phyloP scores from a whole-genome alignment of 108 stramenopile genomes.

The Aurantiochytrium sp. region DNA sequence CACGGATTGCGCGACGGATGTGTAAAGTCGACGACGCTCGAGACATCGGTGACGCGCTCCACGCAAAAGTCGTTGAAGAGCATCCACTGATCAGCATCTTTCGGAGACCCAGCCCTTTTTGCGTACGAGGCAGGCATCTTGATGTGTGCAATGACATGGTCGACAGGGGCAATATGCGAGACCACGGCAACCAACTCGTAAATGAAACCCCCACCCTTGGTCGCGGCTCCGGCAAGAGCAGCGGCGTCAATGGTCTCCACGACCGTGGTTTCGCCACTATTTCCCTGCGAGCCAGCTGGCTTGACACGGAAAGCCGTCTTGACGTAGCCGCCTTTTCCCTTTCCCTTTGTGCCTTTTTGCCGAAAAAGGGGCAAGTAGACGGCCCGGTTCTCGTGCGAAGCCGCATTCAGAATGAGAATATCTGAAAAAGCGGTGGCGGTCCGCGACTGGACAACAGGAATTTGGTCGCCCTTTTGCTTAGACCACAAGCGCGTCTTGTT shows the following conservation, averaged over 20 bases:
- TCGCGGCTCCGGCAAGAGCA: neutral
- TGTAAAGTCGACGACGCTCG: constrained; percentile 68
- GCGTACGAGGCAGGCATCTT: neutral
- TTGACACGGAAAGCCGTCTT: neutral
- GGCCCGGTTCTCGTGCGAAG: neutral
- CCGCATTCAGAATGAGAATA: neutral
- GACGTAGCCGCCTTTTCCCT: neutral
- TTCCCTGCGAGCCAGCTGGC: neutral
- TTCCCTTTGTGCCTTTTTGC: neutral
- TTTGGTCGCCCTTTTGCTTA: neutral
- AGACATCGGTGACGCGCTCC: constrained; percentile 36
- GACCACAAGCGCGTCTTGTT: neutral
- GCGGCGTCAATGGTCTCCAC: neutral
- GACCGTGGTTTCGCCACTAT: neutral
- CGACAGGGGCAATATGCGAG: neutral
- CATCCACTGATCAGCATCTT: constrained; percentile 52
- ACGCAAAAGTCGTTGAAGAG: constrained; percentile 70
- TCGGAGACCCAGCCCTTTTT: neutral
- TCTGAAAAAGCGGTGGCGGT: neutral
- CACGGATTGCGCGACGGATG: constrained; percentile 67
- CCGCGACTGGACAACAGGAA: neutral
- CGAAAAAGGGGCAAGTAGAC: neutral
- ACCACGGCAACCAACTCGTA: neutral
- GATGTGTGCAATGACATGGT: neutral
- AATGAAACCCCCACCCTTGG: neutral